Base-by-base conservation (phyloP, 176 grass and related monocot species). In the Oropetium thomaeum region DNA sequence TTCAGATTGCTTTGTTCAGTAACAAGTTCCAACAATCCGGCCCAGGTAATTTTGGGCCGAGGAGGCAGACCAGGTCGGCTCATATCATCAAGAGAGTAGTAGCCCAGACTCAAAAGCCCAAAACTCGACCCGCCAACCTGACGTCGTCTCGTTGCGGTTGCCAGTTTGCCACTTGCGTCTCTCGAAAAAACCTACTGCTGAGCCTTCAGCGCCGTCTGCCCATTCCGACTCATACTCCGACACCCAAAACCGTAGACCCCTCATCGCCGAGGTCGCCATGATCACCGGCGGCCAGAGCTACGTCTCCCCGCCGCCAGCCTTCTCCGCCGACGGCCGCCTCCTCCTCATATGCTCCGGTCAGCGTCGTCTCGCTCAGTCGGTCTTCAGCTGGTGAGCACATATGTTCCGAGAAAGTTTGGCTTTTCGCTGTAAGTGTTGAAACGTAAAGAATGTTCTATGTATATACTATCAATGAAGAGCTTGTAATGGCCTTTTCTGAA, bases 281-380 rank as follows among this genome's bases (percentile, higher is more conserved):
- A 88, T 99, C 54, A 77, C 87, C 19, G 87, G 96, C 40, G 96
- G 91, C 13, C 81, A 99, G 77, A 99, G 76, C 89, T 89, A 88
- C 67, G 89, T 95, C 52, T 88, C 84, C 31, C 78, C 89, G 8
- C 81, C 89, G 71, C 95, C 95, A 29, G 86, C 83, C 79, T 95
- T 99, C 89, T 95, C 91, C 7, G 71, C 88, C 27, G 91, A 92
- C 16, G 87, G 91, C 43, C 90, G 84, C 68, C 86, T 86, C 55
- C 79, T 95, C 29, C 60, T 95, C 68, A 39, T 90, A 15, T 99
- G 96, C 73, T 86, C 91, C 20, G 89, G 91, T 16, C 79, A n/a
- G 72, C 76, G 52, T 84, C 45, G 91, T 99, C 69, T n/a, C n/a
- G n/a, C n/a, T n/a, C n/a, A n/a, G n/a, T 99, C 96, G 62, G 79